Evolutionary conservation across 2,329 filamentous ascomycete genomes (phyloP).

Genomic region (Gaeumannomyces tritici): DNA sequence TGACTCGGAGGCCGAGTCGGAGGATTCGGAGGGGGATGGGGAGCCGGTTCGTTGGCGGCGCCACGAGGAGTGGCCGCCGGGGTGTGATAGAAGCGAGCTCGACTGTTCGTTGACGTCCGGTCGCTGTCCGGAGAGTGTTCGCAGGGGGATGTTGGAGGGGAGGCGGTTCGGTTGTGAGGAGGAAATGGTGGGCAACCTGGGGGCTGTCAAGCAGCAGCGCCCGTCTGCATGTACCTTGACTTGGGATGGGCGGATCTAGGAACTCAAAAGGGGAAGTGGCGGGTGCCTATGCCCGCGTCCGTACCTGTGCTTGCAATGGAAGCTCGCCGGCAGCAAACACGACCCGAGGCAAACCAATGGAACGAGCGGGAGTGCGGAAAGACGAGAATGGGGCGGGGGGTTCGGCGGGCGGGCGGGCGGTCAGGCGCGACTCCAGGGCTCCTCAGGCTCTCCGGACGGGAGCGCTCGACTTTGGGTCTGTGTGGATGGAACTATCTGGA

Average conservation of each 20-base stretch:
- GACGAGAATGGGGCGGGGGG: background rate
- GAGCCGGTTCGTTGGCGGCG: constrained; percentile 31
- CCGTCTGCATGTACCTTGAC: constrained; percentile 36
- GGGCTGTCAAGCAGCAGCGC: constrained; percentile 72
- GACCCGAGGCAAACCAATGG: background rate
- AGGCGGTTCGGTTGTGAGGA: constrained; percentile 57
- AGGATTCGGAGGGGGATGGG: constrained; percentile 29
- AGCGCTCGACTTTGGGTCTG: background rate
- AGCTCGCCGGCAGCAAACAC: background rate
- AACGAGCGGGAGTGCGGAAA: background rate
- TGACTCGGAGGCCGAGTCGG: constrained; percentile 39
- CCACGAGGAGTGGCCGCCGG: constrained; percentile 26
- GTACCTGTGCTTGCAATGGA: background rate
- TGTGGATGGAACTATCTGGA: background rate
- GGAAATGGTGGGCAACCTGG: constrained; percentile 77
- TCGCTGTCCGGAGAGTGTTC: constrained; percentile 47
- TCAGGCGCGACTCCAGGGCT: background rate
- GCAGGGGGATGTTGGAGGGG: constrained; percentile 79
- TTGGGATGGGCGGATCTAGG: background rate
- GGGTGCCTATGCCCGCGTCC: background rate
- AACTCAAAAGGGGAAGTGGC: background rate
- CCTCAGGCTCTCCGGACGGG: background rate
- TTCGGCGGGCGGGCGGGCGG: background rate
- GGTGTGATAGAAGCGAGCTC: constrained; percentile 35
- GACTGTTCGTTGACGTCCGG: constrained; percentile 27